These are phyloP conservation scores for Myxozyma sirexii DNA, from an alignment of 805 yeast genomes.

Conservation along the genomic window DNA sequence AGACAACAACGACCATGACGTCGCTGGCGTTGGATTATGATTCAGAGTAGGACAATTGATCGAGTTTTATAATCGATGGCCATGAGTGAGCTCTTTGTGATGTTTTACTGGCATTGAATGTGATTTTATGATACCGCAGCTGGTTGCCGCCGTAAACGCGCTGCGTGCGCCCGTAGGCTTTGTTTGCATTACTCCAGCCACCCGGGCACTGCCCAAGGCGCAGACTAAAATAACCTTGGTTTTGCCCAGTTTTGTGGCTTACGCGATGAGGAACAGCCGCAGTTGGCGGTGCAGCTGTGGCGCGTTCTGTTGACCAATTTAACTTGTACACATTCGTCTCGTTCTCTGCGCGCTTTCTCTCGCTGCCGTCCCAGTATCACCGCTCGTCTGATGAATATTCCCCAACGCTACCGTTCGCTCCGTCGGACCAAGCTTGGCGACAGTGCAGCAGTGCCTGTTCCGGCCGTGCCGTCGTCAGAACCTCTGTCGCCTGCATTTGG, in stretches of 20 bases:
- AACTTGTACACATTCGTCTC: neutral
- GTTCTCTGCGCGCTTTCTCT: neutral
- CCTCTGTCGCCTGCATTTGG: neutral
- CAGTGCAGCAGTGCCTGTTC: neutral
- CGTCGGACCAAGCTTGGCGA: conserved; percentile 5
- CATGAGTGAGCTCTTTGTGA: too few species aligned
- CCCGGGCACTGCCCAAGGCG: too few species aligned
- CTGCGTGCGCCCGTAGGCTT: too few species aligned
- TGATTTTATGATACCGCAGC: neutral
- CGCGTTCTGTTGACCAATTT: conserved; percentile 9
- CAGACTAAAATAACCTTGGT: neutral
- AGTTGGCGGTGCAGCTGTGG: neutral
- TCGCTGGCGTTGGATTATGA: neutral
- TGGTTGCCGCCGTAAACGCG: too few species aligned
- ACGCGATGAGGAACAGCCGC: conserved; percentile 11
- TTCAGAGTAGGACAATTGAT: neutral
- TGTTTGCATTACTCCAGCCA: neutral
- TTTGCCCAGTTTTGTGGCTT: neutral
- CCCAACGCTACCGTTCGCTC: conserved; percentile 27
- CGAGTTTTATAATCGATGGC: too few species aligned
- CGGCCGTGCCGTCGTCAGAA: neutral
- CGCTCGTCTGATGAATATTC: conserved; percentile 13
- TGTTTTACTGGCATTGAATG: too few species aligned
- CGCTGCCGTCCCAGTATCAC: neutral
- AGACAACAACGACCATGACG: neutral